Base-by-base conservation (phyloP, 495 filamentous ascomycete genomes). In the Penicillium lividum region DNA sequence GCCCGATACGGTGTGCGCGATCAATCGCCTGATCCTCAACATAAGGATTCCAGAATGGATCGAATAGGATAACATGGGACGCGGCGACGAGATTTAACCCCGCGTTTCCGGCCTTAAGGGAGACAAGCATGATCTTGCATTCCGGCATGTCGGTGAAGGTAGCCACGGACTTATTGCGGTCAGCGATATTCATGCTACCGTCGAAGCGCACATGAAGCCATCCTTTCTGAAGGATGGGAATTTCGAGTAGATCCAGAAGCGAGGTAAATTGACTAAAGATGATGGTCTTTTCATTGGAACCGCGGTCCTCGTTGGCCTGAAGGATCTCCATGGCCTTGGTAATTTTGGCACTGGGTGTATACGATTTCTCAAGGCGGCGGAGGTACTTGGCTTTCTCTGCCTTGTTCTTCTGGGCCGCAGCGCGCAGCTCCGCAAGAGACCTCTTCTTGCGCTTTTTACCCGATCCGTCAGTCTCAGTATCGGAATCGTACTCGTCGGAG, bases 1-100 rank as follows among this genome's bases (percentile, higher is more conserved):
- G 93, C 13, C 92, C 93, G 55, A 98, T 91, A 4, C 93, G 89
- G 68, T 98, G 89, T 4, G 93, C 91, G 38, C 93, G 90, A 71
- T 97, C 94, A 54, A 98, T 87, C 1, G 93, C 93, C 70, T 98
- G 93, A 63, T 93, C 90, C 74, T 98, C 93, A 28, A 96, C 88
- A 68, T 88, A 97, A 0, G 93, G 92, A 59, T 98, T 98, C 91
- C 94, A 98, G 77, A 96, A 97, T 0, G 93, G 93, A 62, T 98
- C 93, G 55, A 95, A 84, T 53, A 97, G 88, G 67, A 98, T 91
- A 60, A 98, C 89, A 61, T 91, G 88, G 0, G 86, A 89, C 0
- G 93, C 93, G n/a, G 86, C 86, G 7, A 88, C 87, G 18, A 98
- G 82, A 68, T 98, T 98, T 38, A 98, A 79, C 0, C 93, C 93